Percentiles rank a stretch among this genome's conserved stretches.
Evolutionary conservation across 495 filamentous ascomycete species (phyloP).

Genomic region (Poronia punctata): DNA sequence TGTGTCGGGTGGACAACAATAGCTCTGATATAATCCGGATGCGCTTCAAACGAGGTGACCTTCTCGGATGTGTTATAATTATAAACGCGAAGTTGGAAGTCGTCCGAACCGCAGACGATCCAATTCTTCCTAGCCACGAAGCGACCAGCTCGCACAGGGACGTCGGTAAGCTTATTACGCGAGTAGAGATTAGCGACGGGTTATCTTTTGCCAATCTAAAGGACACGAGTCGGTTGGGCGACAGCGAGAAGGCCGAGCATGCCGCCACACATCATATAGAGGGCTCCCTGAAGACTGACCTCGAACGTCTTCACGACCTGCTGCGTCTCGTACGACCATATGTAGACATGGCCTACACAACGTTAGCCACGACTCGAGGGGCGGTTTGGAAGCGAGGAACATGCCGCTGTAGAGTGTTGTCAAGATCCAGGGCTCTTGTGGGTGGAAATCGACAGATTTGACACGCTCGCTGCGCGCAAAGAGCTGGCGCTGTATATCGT

Average conservation of each 20-base stretch:
- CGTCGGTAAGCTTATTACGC: conserved; percentile 69
- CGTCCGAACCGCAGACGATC: conserved; percentile 97
- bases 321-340: conserved; percentile 98
- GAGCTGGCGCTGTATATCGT: conserved; percentile 60
- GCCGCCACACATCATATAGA: neutral
- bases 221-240: neutral
- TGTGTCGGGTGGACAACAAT: conserved; percentile 96
- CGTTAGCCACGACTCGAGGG: conserved; percentile 2
- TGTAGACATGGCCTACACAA: conserved; percentile 81
- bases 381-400: neutral
- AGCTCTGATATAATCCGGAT: conserved; percentile 97
- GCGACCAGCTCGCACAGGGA: conserved; percentile 92
- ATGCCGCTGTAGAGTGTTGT: conserved; percentile 91
- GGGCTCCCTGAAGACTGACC: neutral
- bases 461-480: conserved; percentile 84
- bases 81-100: conserved; percentile 90
- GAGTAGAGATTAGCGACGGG: neutral
- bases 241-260: too few relatives aligned
- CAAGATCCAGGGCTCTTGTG: conserved; percentile 93
- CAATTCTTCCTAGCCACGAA: conserved; percentile 98
- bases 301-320: conserved; percentile 99
- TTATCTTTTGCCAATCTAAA: too few relatives aligned
- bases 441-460: conserved; percentile 96
- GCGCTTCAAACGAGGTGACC: conserved; percentile 96
- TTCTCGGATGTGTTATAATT: conserved; percentile 99